phyloP scores from a whole-genome alignment of 2,329 filamentous ascomycete species.

The Cytospora piceicola region DNA sequence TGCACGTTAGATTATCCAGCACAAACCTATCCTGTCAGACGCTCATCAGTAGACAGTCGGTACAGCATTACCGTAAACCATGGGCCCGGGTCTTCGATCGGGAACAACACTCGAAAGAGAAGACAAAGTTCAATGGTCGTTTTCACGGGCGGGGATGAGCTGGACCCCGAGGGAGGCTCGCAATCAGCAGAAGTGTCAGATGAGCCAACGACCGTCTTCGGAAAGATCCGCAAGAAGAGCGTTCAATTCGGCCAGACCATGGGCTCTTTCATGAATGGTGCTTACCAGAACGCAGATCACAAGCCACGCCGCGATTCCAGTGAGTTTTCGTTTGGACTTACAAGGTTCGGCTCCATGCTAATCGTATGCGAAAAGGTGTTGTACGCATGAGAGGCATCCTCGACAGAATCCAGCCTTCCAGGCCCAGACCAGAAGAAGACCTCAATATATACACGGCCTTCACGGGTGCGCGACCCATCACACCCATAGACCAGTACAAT shows the following conservation, averaged over 20 bases:
- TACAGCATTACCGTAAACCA: background rate
- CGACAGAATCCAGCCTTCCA: conserved; percentile 20
- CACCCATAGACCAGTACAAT: conserved; percentile 7
- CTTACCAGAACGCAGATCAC: conserved; percentile 25
- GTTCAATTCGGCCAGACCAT: conserved; percentile 16
- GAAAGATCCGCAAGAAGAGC: conserved; percentile 24
- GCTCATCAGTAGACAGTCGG: background rate
- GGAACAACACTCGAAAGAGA: background rate
- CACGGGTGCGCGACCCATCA: conserved; percentile 25
- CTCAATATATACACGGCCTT: conserved; percentile 22
- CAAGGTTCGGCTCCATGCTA: conserved; percentile 47
- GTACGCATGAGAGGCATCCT: conserved; percentile 11
- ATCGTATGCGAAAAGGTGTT: background rate
- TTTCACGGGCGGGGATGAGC: conserved; percentile 4
- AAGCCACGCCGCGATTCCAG: conserved; percentile 26
- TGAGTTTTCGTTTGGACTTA: conserved; percentile 41
- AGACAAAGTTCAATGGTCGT: background rate
- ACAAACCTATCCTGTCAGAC: background rate
- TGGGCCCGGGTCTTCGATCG: background rate
- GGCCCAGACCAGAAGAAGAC: conserved; percentile 11
- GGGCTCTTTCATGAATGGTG: conserved; percentile 25
- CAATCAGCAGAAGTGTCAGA: conserved; percentile 2
- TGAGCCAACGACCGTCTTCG: conserved; percentile 3
- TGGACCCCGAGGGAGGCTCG: background rate
- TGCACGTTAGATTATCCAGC: no score